phyloP scores from a whole-genome alignment of 306 rosid species.

The Lablab purpureus region DNA sequence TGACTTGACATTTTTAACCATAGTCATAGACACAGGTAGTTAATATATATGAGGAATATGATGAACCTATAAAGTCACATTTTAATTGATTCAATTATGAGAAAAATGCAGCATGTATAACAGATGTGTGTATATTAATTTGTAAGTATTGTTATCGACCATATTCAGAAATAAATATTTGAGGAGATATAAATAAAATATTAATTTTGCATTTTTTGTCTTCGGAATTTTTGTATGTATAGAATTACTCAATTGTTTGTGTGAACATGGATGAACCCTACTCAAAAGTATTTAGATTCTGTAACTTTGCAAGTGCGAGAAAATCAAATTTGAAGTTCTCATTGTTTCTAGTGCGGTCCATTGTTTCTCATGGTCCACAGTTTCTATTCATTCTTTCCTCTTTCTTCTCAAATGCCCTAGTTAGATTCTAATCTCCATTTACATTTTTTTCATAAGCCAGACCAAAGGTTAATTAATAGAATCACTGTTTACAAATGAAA shows the following conservation, averaged over 20 bases:
- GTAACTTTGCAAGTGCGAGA: slow-evolving; percentile 10
- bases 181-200: background rate
- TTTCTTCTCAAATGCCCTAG: slow-evolving; percentile 24
- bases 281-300: slow-evolving; percentile 36
- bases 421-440: background rate
- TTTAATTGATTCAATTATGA: background rate
- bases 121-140: background rate
- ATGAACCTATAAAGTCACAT: background rate
- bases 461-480: background rate
- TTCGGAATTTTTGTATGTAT: slow-evolving; percentile 5
- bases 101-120: background rate
- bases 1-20: no score
- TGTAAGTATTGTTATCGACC: background rate
- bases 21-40: no score
- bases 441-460: background rate
- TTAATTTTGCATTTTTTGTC: background rate
- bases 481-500: background rate
- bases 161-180: background rate
- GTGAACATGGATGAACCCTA: slow-evolving; percentile 10
- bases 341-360: background rate
- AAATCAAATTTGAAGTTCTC: slow-evolving; percentile 38
- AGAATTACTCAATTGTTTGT: slow-evolving; percentile 1
- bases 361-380: slow-evolving; percentile 27
- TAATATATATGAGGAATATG: background rate
- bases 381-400: slow-evolving; percentile 32